Evolutionary conservation across 331 rosid genomes (phyloP).

Genomic region (Telfairia occidentalis): DNA sequence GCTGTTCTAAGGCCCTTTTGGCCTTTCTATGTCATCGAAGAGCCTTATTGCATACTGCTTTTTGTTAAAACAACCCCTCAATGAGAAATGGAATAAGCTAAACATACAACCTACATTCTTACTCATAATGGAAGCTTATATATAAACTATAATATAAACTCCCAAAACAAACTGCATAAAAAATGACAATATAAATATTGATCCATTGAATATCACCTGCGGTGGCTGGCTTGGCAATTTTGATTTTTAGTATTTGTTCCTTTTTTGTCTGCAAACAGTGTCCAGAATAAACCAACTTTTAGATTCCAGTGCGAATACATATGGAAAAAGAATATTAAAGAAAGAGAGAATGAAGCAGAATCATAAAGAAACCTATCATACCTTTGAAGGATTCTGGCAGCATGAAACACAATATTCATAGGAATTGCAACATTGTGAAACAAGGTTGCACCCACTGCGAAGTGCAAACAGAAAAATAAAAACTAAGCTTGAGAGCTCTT

Average conservation of each 20-base stretch:
- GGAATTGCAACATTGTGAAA: slow-evolving; percentile 76
- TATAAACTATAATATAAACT: background rate
- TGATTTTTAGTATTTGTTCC: slow-evolving; percentile 47
- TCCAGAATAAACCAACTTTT: background rate
- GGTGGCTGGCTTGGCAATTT: slow-evolving; percentile 60
- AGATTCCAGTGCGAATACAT: background rate
- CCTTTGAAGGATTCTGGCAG: slow-evolving; percentile 72
- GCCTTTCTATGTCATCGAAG: background rate
- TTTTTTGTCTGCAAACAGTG: slow-evolving; percentile 34
- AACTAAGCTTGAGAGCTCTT: background rate
- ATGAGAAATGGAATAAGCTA: background rate
- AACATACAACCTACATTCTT: background rate
- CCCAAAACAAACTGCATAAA: background rate
- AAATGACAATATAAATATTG: background rate
- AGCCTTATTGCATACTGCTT: background rate
- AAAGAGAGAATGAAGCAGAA: slow-evolving; percentile 4
- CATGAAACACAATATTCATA: slow-evolving; percentile 93
- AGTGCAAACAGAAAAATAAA: slow-evolving; percentile 18
- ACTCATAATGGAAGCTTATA: background rate
- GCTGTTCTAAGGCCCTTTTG: too few species aligned
- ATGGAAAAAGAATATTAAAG: background rate
- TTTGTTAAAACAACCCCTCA: background rate
- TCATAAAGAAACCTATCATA: slow-evolving; percentile 19
- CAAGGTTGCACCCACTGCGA: slow-evolving; percentile 74
- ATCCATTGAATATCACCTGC: slow-evolving; percentile 39